Conservation (phyloP, 2,329 filamentous ascomycete species). For the Claviceps monticola region DNA sequence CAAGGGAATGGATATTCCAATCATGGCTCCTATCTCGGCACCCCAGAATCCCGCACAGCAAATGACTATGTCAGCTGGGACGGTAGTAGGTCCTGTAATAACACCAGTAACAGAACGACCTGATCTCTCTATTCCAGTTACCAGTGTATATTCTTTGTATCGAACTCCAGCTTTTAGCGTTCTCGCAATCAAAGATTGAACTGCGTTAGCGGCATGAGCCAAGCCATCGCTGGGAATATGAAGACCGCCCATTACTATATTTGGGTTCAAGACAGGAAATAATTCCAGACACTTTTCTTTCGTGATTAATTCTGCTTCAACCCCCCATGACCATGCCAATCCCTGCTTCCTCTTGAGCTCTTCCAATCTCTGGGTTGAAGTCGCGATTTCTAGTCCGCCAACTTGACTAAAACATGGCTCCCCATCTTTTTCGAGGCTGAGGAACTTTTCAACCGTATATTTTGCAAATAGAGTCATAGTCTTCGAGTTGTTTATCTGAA, state of each 20-base stretch:
- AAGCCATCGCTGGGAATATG: conserved; percentile 48
- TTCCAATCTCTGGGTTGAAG: conserved; percentile 41
- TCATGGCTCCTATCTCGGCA: conserved; percentile 49
- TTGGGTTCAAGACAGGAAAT: conserved; percentile 40
- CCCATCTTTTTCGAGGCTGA: conserved; percentile 28
- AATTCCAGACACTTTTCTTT: conserved; percentile 36
- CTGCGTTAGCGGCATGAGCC: conserved; percentile 45
- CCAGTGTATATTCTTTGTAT: conserved; percentile 41
- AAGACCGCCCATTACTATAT: conserved; percentile 42
- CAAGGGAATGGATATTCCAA: conserved; percentile 41
- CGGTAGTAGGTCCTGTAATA: conserved; percentile 29
- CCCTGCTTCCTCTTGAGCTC: conserved; percentile 50
- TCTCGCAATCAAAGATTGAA: conserved; percentile 44
- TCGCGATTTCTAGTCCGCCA: conserved; percentile 48
- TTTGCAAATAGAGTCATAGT: conserved; percentile 44
- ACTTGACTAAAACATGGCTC: conserved; percentile 45
- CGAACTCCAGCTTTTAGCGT: conserved; percentile 43
- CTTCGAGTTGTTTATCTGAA: conserved; percentile 45
- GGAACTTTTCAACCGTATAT: conserved; percentile 48
- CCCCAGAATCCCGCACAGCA: conserved; percentile 55
- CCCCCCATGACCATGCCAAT: conserved; percentile 46
- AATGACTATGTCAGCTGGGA: conserved; percentile 45
- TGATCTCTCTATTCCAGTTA: conserved; percentile 40
- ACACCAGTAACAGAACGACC: conserved; percentile 42
- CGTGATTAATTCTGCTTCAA: conserved; percentile 38